phyloP scores from a whole-genome alignment of 2,329 filamentous ascomycete genomes.

The Fusarium domesticum region DNA sequence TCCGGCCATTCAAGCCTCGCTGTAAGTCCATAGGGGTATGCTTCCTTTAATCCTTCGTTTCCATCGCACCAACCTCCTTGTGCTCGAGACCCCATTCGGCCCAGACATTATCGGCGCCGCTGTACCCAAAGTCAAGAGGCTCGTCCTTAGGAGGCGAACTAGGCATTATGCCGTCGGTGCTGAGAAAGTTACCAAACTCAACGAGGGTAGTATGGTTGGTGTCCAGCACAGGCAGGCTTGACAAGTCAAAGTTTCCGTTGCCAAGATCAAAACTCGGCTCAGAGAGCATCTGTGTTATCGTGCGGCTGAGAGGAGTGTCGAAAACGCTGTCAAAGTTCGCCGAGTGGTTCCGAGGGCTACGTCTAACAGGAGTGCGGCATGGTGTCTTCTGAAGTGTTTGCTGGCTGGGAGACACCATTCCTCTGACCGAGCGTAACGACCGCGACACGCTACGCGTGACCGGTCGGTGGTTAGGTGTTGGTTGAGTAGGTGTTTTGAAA shows the following conservation, averaged over 20 bases:
- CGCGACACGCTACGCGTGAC: conserved; percentile 60
- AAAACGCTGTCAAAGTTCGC: conserved; percentile 39
- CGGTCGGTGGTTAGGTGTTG: conserved; percentile 58
- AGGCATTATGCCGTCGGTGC: conserved; percentile 46
- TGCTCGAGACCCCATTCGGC: conserved; percentile 31
- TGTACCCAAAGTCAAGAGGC: conserved; percentile 32
- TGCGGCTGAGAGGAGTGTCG: conserved; percentile 59
- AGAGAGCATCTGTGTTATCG: conserved; percentile 62
- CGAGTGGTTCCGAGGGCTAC: conserved; percentile 43
- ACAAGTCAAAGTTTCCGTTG: conserved; percentile 45
- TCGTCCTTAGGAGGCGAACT: conserved; percentile 45
- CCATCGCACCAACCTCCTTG: conserved; percentile 7
- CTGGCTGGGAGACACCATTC: conserved; percentile 45
- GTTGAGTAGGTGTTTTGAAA: conserved; percentile 63
- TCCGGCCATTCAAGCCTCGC: not conserved
- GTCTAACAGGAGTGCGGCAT: conserved; percentile 43
- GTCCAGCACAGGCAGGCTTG: conserved; percentile 39
- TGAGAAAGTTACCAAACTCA: conserved; percentile 49
- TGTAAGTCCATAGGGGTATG: not conserved
- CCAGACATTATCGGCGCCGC: conserved; percentile 29
- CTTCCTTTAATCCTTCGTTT: conserved; percentile 17
- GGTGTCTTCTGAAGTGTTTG: conserved; percentile 48
- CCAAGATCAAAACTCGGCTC: conserved; percentile 48
- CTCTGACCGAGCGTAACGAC: conserved; percentile 49
- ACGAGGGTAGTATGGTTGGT: conserved; percentile 36